Conservation (phyloP, 75 land plant species). For the Cryptomeria japonica region DNA sequence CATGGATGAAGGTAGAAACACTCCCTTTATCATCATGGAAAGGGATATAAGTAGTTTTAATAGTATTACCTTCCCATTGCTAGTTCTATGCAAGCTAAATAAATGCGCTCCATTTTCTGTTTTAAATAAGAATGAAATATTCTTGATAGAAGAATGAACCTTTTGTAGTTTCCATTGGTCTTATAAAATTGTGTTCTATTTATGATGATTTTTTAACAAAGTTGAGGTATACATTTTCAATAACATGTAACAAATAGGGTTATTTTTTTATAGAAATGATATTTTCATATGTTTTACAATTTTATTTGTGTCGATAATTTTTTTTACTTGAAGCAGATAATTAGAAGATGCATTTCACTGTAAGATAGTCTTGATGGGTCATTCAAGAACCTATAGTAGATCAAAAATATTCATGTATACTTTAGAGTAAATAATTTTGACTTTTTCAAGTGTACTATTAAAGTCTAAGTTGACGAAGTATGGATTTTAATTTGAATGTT, state of each 20-base stretch:
- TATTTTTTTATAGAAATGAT: background rate
- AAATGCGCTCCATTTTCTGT: background rate
- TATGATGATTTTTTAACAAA: background rate
- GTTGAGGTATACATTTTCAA: background rate
- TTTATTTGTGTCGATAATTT: background rate
- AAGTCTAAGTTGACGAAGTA: too few species aligned
- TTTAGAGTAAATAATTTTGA: too few species aligned
- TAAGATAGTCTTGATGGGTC: too few species aligned
- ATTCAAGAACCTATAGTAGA: too few species aligned
- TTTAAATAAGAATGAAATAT: background rate
- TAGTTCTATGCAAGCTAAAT: background rate
- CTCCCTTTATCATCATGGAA: background rate
- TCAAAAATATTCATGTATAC: too few species aligned
- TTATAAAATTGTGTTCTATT: background rate
- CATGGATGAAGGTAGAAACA: too few species aligned
- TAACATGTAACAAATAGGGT: background rate
- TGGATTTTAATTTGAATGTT: too few species aligned
- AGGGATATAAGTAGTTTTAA: background rate
- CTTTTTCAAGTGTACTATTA: too few species aligned
- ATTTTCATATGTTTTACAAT: background rate
- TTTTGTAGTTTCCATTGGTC: background rate
- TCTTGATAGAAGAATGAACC: background rate
- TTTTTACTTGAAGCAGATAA: background rate
- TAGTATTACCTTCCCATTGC: background rate
- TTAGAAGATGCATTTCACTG: background rate